Conservation (phyloP, 495 filamentous ascomycete species). For the Penicillium argentinense region DNA sequence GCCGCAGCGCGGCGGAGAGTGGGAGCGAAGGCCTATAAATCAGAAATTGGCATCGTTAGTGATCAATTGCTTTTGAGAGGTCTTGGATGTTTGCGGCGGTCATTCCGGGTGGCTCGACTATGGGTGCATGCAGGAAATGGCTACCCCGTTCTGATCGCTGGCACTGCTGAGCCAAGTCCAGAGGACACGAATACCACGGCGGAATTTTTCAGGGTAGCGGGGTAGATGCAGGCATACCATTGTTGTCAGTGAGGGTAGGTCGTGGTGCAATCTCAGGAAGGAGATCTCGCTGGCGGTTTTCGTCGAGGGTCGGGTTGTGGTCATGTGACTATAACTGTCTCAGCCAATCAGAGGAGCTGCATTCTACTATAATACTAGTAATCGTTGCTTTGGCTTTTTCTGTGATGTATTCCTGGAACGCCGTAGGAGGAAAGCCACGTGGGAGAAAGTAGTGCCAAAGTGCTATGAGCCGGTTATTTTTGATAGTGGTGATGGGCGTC, state of each 20-base stretch:
- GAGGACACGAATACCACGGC: not conserved
- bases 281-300: slow-evolving; percentile 28
- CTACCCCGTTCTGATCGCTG: not conserved
- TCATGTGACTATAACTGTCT: slow-evolving; percentile 21
- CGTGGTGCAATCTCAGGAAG: slow-evolving; percentile 31
- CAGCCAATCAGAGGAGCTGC: slow-evolving; percentile 36
- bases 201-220: not conserved
- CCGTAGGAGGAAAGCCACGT: no score
- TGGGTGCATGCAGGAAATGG: slow-evolving; percentile 3
- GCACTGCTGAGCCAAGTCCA: not conserved
- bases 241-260: slow-evolving; percentile 24
- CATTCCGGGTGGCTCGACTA: not conserved
- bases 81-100: slow-evolving; percentile 8
- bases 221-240: slow-evolving; percentile 28
- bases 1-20: slow-evolving; percentile 46
- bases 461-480: no score
- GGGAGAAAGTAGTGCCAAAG: no score
- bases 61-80: slow-evolving; percentile 5
- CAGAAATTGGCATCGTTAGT: slow-evolving; percentile 21
- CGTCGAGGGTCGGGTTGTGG: slow-evolving; percentile 45
- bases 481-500: no score
- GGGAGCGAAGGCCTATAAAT: slow-evolving; percentile 37
- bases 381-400: no score
- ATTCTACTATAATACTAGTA: no score
- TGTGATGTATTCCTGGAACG: no score